Percentiles rank a stretch among this genome's conserved stretches.
Conservation (phyloP, 2,329 filamentous ascomycete species). For the Mycocentrospora acerina region DNA sequence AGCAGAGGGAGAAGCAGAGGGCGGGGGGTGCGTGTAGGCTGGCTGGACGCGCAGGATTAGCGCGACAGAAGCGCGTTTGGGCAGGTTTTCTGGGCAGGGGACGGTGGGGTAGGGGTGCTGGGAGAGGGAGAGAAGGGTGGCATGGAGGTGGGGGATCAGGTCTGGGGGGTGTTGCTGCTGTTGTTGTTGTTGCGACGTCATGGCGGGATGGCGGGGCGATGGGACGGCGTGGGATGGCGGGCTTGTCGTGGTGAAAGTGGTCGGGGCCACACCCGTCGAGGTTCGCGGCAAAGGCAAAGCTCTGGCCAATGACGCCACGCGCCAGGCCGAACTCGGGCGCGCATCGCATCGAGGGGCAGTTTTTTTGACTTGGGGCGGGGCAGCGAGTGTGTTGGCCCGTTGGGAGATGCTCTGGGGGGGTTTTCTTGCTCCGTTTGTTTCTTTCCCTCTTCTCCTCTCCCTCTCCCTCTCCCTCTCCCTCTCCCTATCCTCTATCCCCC, state of each 20-base stretch:
- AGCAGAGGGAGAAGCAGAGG: slow-evolving; percentile 25
- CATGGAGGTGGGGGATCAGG: slow-evolving; percentile 44
- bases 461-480: slow-evolving; percentile 4
- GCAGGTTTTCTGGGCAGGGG: slow-evolving; percentile 51
- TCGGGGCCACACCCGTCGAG: background rate
- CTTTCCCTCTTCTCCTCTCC: slow-evolving; percentile 8
- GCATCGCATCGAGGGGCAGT: no score
- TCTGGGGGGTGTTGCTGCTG: no score
- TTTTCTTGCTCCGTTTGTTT: slow-evolving; percentile 5
- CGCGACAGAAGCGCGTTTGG: slow-evolving; percentile 66
- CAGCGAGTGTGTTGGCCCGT: background rate
- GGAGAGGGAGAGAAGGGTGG: slow-evolving; percentile 46
- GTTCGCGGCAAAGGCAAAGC: no score
- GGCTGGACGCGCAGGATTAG: slow-evolving; percentile 65
- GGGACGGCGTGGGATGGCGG: slow-evolving; percentile 1
- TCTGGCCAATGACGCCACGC: no score
- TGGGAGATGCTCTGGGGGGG: background rate
- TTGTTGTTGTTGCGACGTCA: background rate
- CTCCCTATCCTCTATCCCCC: no score
- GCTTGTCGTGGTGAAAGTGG: slow-evolving; percentile 14
- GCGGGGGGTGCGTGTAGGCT: slow-evolving; percentile 56
- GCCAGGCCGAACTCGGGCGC: no score
- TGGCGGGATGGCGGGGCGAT: background rate
- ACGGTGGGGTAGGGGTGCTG: slow-evolving; percentile 52
- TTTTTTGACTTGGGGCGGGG: no score